A percentile compares a stretch with the other conserved stretches of the same genome.
phyloP scores from a whole-genome alignment of 2,329 filamentous ascomycete species.

The Verticillium nubilum region DNA sequence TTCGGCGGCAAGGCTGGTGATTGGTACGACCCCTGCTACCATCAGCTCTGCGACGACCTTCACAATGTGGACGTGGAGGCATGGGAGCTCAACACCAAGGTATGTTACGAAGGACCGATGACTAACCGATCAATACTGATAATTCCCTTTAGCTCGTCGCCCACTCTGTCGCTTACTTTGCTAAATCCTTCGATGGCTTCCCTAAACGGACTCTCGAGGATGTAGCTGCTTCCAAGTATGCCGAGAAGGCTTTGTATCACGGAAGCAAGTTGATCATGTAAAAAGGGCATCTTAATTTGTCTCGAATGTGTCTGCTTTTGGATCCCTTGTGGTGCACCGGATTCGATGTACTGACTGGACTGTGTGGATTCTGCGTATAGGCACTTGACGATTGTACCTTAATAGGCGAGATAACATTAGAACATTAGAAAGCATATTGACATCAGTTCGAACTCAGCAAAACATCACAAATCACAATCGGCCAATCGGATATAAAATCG shows the following conservation, averaged over 20 bases:
- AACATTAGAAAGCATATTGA: neutral
- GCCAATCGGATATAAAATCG: no score
- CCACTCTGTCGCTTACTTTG: constrained; percentile 67
- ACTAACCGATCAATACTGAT: neutral
- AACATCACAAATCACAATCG: no score
- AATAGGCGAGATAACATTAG: neutral
- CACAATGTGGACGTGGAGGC: constrained; percentile 53
- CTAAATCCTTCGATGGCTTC: constrained; percentile 59
- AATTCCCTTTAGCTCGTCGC: constrained; percentile 52
- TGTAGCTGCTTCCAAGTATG: constrained; percentile 21
- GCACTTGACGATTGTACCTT: neutral
- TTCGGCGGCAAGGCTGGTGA: constrained; percentile 67
- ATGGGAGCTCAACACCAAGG: constrained; percentile 57
- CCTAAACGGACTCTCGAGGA: constrained; percentile 42
- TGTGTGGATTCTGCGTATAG: no score
- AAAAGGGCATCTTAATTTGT: neutral
- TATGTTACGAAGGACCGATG: constrained; percentile 21
- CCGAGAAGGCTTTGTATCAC: constrained; percentile 40
- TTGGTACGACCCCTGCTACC: constrained; percentile 56
- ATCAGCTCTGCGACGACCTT: constrained; percentile 56
- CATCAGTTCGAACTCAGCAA: neutral
- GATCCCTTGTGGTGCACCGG: no score
- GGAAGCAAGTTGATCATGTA: constrained; percentile 43
- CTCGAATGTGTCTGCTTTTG: neutral
- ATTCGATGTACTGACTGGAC: neutral